Conservation (phyloP, 768 basidiomycete genomes). For the Wakefieldia striispora region DNA sequence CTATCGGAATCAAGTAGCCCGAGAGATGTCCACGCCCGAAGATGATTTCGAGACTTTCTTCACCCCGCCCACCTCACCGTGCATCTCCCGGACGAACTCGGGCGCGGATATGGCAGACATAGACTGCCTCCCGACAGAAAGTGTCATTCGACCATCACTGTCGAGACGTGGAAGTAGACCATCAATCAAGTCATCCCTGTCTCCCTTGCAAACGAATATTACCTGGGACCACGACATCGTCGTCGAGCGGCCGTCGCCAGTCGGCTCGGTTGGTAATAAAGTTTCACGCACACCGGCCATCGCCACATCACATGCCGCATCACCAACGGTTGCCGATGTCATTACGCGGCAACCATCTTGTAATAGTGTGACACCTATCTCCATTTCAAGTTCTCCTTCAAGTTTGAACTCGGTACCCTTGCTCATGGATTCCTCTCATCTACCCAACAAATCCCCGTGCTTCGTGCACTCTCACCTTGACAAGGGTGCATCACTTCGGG, state of each 20-base stretch:
- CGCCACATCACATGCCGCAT: slow-evolving; percentile 19
- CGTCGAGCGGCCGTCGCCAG: slow-evolving; percentile 33
- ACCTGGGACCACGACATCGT: slow-evolving; percentile 37
- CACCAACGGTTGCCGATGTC: slow-evolving; percentile 18
- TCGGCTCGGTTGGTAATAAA: slow-evolving; percentile 17
- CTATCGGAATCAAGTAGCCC: slow-evolving; percentile 8
- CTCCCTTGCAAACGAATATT: slow-evolving; percentile 32
- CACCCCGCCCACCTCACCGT: slow-evolving; percentile 45
- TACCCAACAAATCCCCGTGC: slow-evolving; percentile 63
- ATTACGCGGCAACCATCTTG: slow-evolving; percentile 15
- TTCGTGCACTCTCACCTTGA: slow-evolving; percentile 93
- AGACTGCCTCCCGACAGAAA: slow-evolving; percentile 10
- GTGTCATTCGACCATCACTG: slow-evolving; percentile 36
- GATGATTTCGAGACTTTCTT: slow-evolving; percentile 37
- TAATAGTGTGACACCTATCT: slow-evolving; percentile 12
- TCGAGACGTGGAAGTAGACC: slow-evolving; percentile 35
- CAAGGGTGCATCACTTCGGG: slow-evolving; percentile 71
- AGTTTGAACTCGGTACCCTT: slow-evolving; percentile 26
- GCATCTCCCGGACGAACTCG: slow-evolving; percentile 23
- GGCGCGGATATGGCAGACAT: slow-evolving; percentile 10
- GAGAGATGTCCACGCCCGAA: slow-evolving; percentile 34
- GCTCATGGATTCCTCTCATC: slow-evolving; percentile 24
- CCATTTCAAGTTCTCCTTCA: slow-evolving; percentile 30
- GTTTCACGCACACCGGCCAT: slow-evolving; percentile 2
- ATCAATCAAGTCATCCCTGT: slow-evolving; percentile 23